These are phyloP conservation scores for Nicotiana otophora DNA, from an alignment of 257 asterid genomes.

Conservation along the genomic window DNA sequence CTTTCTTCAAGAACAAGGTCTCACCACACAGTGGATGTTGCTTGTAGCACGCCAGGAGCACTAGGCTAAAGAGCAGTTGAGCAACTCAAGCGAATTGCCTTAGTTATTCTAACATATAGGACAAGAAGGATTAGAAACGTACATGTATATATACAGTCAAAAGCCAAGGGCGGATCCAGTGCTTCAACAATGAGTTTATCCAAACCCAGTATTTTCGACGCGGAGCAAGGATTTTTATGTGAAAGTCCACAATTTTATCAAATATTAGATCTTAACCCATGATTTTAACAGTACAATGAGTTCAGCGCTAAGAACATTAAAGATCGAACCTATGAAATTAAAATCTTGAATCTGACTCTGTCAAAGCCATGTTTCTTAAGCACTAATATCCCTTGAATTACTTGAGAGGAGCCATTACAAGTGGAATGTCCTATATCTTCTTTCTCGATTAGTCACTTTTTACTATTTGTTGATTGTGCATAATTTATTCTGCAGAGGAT, in stretches of 20 bases:
- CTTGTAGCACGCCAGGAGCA: background rate
- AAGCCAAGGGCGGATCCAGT: background rate
- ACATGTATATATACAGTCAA: background rate
- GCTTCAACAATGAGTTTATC: background rate
- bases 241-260: background rate
- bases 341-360: background rate
- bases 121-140: background rate
- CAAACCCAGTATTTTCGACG: background rate
- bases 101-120: background rate
- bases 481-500: conserved; percentile 54
- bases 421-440: background rate
- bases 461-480: background rate
- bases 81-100: background rate
- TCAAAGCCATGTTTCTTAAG: background rate
- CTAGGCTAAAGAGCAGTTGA: background rate
- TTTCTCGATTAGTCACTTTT: background rate
- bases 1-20: background rate
- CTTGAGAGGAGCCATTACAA: background rate
- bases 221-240: background rate
- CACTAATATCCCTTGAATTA: background rate
- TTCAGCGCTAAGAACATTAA: background rate
- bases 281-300: background rate
- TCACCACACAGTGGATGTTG: background rate
- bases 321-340: background rate
- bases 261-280: background rate